Percentiles rank a stretch among this genome's conserved stretches.
phyloP scores from a whole-genome alignment of 2,329 filamentous ascomycete species.

The Botrytis tulipae region DNA sequence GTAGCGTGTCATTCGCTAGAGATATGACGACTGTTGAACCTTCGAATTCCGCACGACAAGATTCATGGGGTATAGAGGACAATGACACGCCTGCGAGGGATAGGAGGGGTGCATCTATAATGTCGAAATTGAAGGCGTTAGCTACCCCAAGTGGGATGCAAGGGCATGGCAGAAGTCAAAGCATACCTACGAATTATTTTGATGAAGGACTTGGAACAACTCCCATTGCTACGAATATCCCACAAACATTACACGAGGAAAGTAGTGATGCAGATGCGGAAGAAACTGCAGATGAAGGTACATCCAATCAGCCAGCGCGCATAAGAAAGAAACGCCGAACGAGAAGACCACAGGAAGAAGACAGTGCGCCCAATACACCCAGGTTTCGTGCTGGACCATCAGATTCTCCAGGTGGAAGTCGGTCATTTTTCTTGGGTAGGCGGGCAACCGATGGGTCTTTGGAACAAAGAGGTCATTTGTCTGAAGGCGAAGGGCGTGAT shows the following conservation, averaged over 20 bases:
- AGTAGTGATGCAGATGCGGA: slow-evolving; percentile 81
- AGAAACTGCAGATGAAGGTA: slow-evolving; percentile 79
- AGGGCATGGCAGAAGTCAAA: slow-evolving; percentile 46
- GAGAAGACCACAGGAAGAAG: slow-evolving; percentile 54
- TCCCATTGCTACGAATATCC: slow-evolving; percentile 49
- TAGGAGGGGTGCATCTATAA: slow-evolving; percentile 63
- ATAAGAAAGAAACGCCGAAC: slow-evolving; percentile 64
- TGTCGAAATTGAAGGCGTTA: slow-evolving; percentile 75
- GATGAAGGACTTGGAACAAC: slow-evolving; percentile 43
- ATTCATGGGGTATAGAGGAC: slow-evolving; percentile 60
- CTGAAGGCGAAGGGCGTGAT: slow-evolving; percentile 72
- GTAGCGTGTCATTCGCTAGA: slow-evolving; percentile 75
- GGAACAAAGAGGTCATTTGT: slow-evolving; percentile 63
- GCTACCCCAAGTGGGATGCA: slow-evolving; percentile 51
- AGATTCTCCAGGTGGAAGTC: slow-evolving; percentile 34
- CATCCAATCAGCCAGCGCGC: slow-evolving; percentile 46
- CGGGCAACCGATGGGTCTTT: slow-evolving; percentile 60
- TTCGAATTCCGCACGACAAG: slow-evolving; percentile 55
- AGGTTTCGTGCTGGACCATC: slow-evolving; percentile 39
- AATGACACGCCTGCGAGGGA: slow-evolving; percentile 59
- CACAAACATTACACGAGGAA: slow-evolving; percentile 53
- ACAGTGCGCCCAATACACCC: slow-evolving; percentile 62
- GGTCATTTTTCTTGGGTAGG: slow-evolving; percentile 52
- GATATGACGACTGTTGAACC: slow-evolving; percentile 45
- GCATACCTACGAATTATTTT: slow-evolving; percentile 35